phyloP scores from a whole-genome alignment of 805 yeast species.

The Candida alai region DNA sequence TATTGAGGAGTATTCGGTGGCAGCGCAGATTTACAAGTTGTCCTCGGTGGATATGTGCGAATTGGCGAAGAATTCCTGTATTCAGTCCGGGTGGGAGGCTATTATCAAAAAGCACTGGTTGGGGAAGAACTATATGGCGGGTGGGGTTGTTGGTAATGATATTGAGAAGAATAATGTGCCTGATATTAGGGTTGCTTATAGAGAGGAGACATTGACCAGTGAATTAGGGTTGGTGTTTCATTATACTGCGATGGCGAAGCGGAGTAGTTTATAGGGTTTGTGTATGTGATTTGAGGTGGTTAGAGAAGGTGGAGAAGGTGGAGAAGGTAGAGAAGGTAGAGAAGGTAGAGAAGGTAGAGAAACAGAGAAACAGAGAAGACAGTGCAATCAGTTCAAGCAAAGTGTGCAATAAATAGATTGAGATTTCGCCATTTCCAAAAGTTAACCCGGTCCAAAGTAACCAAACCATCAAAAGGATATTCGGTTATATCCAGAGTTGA shows the following conservation, averaged over 20 bases:
- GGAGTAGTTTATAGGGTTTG: no score
- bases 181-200: constrained; percentile 74
- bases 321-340: no score
- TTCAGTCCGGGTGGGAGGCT: constrained; percentile 92
- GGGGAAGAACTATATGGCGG: constrained; percentile 56
- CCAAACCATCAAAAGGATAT: no score
- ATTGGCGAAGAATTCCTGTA: constrained; percentile 86
- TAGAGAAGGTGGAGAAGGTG: no score
- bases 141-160: constrained; percentile 78
- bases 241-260: constrained; percentile 36
- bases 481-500: no score
- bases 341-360: no score
- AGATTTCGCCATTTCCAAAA: no score
- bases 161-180: constrained; percentile 96
- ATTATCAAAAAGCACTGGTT: constrained; percentile 88
- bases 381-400: no score
- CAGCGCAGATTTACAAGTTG: constrained; percentile 94
- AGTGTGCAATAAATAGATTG: no score
- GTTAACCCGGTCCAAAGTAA: no score
- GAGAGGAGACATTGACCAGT: constrained; percentile 73
- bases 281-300: no score
- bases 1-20: constrained; percentile 96
- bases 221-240: constrained; percentile 66
- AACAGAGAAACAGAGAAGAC: no score
- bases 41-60: constrained; percentile 98